Evolutionary conservation across 2,329 filamentous ascomycete species (phyloP).

Genomic region (Alternaria angustiovoidea): DNA sequence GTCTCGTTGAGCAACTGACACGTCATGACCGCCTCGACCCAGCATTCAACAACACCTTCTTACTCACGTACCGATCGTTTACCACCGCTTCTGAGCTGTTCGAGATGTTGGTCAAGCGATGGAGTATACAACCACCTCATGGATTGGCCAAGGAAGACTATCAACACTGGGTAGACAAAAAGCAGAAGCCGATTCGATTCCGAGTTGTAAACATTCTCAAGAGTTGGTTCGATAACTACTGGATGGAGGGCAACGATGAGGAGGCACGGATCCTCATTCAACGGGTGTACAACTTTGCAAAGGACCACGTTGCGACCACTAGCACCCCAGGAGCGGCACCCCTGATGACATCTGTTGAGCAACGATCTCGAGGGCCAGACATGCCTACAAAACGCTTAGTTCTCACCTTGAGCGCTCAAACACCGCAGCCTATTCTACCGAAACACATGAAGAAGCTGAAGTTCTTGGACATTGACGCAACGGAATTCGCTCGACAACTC

Average conservation of each 20-base stretch:
- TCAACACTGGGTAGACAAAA: slow-evolving; percentile 88
- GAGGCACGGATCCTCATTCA: slow-evolving; percentile 85
- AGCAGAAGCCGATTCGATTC: slow-evolving; percentile 95
- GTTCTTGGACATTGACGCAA: slow-evolving; percentile 94
- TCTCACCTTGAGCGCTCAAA: slow-evolving; percentile 81
- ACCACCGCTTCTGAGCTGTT: slow-evolving; percentile 90
- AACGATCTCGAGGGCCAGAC: slow-evolving; percentile 87
- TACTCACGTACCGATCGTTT: slow-evolving; percentile 95
- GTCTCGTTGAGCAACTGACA: slow-evolving; percentile 92
- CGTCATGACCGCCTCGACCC: slow-evolving; percentile 95
- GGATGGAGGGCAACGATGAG: slow-evolving; percentile 94
- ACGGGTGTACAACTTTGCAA: slow-evolving; percentile 88
- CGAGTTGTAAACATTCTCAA: slow-evolving; percentile 97
- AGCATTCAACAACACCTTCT: slow-evolving; percentile 96
- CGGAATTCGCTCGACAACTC: slow-evolving; percentile 95
- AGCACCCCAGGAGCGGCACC: slow-evolving; percentile 89
- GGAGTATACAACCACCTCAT: slow-evolving; percentile 89
- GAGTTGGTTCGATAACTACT: slow-evolving; percentile 98
- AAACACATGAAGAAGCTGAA: slow-evolving; percentile 99
- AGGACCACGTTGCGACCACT: slow-evolving; percentile 89
- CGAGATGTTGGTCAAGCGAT: slow-evolving; percentile 88
- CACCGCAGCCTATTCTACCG: slow-evolving; percentile 87
- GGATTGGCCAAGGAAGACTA: slow-evolving; percentile 78
- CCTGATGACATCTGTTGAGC: slow-evolving; percentile 85
- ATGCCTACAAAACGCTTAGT: slow-evolving; percentile 85